Evolutionary conservation across 768 basidiomycete genomes (phyloP).

Genomic region (Pulveroboletus sp.): DNA sequence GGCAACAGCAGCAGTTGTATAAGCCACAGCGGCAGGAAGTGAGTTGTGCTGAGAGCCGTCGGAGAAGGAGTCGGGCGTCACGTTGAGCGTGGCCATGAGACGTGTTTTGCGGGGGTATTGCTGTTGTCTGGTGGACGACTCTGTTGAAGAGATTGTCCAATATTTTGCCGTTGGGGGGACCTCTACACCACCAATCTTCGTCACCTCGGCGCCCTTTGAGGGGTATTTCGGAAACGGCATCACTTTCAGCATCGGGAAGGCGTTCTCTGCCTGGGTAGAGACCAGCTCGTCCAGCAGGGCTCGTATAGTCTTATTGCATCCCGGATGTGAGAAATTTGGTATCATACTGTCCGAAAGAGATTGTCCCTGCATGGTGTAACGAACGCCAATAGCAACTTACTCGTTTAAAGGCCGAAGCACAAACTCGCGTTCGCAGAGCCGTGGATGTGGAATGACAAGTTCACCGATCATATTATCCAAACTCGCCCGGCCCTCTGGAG

Average conservation of each 20-base stretch:
- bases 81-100: slow-evolving; percentile 91
- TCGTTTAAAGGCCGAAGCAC: slow-evolving; percentile 86
- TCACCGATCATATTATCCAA: slow-evolving; percentile 61
- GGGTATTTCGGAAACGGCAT: slow-evolving; percentile 68
- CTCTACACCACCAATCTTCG: slow-evolving; percentile 6
- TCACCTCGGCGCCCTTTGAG: slow-evolving; percentile 11
- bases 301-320: slow-evolving; percentile 44
- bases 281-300: slow-evolving; percentile 44
- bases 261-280: slow-evolving; percentile 24
- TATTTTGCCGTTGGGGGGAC: slow-evolving; percentile 21
- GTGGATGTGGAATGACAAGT: slow-evolving; percentile 82
- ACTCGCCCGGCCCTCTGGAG: slow-evolving; percentile 43
- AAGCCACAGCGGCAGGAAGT: slow-evolving; percentile 51
- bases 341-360: slow-evolving; percentile 59
- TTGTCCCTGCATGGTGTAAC: not conserved
- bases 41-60: slow-evolving; percentile 68
- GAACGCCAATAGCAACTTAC: slow-evolving; percentile 39
- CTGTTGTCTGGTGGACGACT: slow-evolving; percentile 4
- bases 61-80: slow-evolving; percentile 95
- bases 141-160: slow-evolving; percentile 25
- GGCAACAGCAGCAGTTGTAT: slow-evolving; percentile 45
- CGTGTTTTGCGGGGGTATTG: slow-evolving; percentile 44
- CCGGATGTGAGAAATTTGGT: slow-evolving; percentile 70
- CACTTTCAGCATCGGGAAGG: slow-evolving; percentile 65
- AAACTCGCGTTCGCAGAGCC: slow-evolving; percentile 84